Evolutionary conservation across 73 alveolate species (phyloP).

Genomic region (Symbiodinium pilosum): DNA sequence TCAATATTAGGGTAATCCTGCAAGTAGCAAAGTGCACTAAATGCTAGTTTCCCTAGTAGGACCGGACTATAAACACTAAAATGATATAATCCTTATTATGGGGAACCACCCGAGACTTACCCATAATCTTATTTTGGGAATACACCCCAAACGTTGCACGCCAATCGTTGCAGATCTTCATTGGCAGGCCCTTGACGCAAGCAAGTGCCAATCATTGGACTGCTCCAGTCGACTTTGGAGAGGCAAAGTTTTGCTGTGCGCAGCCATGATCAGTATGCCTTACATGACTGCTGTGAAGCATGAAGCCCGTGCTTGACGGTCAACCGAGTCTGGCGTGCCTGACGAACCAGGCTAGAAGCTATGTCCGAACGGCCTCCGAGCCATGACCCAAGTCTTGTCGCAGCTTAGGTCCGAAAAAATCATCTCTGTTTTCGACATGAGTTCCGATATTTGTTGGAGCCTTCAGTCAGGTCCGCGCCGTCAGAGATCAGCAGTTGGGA

Average conservation of each 20-base stretch:
- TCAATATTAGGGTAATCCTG: too few relatives aligned
- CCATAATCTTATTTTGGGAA: too few relatives aligned
- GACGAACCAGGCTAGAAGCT: conserved; percentile 11
- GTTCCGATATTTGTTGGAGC: too few relatives aligned
- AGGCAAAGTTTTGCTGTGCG: not conserved
- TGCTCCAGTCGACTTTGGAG: not conserved
- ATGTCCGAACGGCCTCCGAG: not conserved
- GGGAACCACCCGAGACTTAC: too few relatives aligned
- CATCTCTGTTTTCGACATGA: too few relatives aligned
- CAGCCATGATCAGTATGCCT: too few relatives aligned
- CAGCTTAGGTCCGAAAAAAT: too few relatives aligned
- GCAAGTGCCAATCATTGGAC: not conserved
- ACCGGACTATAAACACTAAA: not conserved
- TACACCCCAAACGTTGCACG: too few relatives aligned
- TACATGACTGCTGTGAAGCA: too few relatives aligned
- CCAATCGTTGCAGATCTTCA: too few relatives aligned
- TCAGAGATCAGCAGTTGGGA: not conserved
- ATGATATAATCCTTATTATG: not conserved
- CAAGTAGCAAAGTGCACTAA: too few relatives aligned
- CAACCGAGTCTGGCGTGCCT: too few relatives aligned
- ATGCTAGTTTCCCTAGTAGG: not conserved
- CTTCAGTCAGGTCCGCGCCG: not conserved
- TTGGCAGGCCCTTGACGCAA: not conserved
- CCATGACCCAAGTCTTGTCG: not conserved
- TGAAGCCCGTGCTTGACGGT: not conserved